Base-by-base conservation (phyloP, 2,329 filamentous ascomycete species). In the Botrytis deweyae region DNA sequence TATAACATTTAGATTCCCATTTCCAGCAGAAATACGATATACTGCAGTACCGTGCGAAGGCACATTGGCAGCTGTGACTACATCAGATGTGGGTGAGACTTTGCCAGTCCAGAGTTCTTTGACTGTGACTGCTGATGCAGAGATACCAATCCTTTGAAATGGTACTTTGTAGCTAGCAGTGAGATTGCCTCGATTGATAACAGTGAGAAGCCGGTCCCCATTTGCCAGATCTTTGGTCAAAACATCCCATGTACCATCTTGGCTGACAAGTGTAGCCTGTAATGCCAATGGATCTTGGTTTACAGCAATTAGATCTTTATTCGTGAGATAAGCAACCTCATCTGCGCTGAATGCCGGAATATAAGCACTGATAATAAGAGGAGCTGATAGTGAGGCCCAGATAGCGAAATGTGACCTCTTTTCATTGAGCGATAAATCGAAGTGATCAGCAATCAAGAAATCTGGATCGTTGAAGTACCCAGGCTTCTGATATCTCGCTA, bases 61-160 rank as follows among this genome's bases (percentile, higher is more conserved):
- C 78, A 80, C 84, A 83, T 4, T 78, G 76, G 83, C 83, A 84
- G 64, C 78, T 74, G 73, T 84, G 79, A 65, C 68, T 76, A 61
- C 75, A 1, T 77, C 75, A 42, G 78, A 77, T 3, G 82, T 81
- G 29, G 84, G 73, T 38, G 81, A 81, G 71, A 78, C 81, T 33
- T 84, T 71, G 0, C 83, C 83, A 1, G 84, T 84, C 84, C 85
- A 86, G 2, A 87, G 81, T 75, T 86, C 82, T 70, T 82, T 84
- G 18, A 82, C 82, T 3, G 74, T 74, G 7, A 79, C 77, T 18
- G 81, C 81, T 10, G 44, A 64, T 20, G 76, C 55, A 16, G 73
- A 62, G 29, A 79, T 67, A 20, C 78, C 79, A 81, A 83, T 66
- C 73, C 74, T 74, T 29, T 68, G 75, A 65, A 76, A 80, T 72